Evolutionary conservation across 179 eudicot genomes (phyloP), one percentile per base, ranked within the genome.

Genomic region (Corrigiola litoralis): DNA sequence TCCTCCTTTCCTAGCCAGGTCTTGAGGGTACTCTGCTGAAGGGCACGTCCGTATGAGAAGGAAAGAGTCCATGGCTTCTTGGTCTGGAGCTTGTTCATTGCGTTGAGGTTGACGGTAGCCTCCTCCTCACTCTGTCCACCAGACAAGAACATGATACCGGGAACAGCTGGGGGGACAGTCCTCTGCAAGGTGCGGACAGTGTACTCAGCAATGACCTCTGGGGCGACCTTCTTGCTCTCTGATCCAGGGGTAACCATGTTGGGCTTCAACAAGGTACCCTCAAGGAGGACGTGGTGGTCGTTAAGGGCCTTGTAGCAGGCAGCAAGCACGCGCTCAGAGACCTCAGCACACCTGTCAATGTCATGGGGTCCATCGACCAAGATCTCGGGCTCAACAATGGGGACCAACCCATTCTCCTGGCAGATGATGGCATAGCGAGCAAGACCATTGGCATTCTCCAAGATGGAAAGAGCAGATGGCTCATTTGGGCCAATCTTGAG

Each of bases 351-450:
- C 74, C 72, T 81, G 65, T 82, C 73, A 12, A 90, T 90, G 82
- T 84, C 87, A n/a, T 90, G 97, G 56, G 92, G 12, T 0, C 97
- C 97, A 31, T 90, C 97, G 3, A 87, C 92, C 62, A 90, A 67
- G 77, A 90, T 88, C 84, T 90, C 97, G 0, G 97, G 97, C 88
- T 90, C 97, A 5, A 90, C 97, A 68, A 90, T 90, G n/a, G 97
- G 97, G 29, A 91, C 96, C 37, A 91, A 45, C 2, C 97, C 97
- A 37, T 86, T 89, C 66, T 88, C 92, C 64, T 90, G 97, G 84
- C 97, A 90, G 75, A 90, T 88, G 78, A 86, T 88, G 62, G 97
- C 97, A 5, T 90, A 90, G 4, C 95, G 84, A 18, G 97, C 97
- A 36, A 90, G 81, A 2, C 97, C 97, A 17, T 90, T 90, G 67